Evolutionary conservation across 2,329 filamentous ascomycete species (phyloP), one percentile per base, ranked within the genome.

Genomic region (Cladosporium colombiae): DNA sequence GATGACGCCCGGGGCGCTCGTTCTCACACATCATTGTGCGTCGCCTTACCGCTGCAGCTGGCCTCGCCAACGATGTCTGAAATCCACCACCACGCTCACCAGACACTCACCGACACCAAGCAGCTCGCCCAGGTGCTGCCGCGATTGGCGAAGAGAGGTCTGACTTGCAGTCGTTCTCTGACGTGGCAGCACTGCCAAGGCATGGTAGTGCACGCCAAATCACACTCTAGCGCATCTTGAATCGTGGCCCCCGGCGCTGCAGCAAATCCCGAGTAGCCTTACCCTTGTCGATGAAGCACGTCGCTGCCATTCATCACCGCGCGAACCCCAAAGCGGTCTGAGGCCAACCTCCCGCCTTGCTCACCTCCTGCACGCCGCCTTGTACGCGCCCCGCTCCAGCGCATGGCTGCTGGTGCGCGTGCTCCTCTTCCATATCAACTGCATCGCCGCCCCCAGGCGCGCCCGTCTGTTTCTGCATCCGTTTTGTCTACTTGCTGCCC

Each of bases 401-500:
- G 50, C 61, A 53, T 14, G n/a, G 61, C 61, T 63, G 23, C 18
- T n/a, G 11, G 31, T 53, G 61, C 37, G 33, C 50, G 61, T 56
- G 61, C 33, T 35, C 44, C 46, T 37, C 61, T 63, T 63, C 69
- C 71, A 72, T 73, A 73, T 73, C 66, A 69, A 66, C 65, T 56
- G 67, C 53, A 62, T 64, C 62, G 65, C 69, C 71, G 69, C 63
- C 68, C 67, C 65, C 52, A 35, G 37, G 21, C 25, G 44, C 35
- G 61, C 53, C 67, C 21, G 33, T 14, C 61, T 44, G 21, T 44
- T 68, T 65, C 65, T 65, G 62, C 68, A 68, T 68, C 65, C 65
- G 50, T 63, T 63, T 46, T 37, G 50, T 63, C 61, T 31, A 55
- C 65, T 66, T 69, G 66, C 66, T 65, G 66, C 68, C 69, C 68